These are phyloP conservation scores for Pinus tabuliformis DNA, from an alignment of 75 land plant species.

Conservation along the genomic window DNA sequence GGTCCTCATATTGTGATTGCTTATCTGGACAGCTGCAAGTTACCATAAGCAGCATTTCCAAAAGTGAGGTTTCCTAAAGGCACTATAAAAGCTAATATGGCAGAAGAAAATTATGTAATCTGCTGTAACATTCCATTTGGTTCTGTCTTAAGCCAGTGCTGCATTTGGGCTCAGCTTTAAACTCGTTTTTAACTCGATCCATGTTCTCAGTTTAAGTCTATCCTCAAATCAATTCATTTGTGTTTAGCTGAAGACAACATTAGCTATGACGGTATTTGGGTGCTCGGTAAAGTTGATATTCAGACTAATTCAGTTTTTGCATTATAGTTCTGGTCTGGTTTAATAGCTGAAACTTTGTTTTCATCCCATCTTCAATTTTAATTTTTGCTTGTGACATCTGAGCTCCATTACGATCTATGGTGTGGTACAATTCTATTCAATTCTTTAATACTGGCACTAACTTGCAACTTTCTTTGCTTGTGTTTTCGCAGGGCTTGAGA, in stretches of 20 bases:
- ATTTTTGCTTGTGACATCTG: background rate
- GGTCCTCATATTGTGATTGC: no score
- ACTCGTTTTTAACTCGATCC: background rate
- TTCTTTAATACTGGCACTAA: no score
- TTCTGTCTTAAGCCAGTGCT: no score
- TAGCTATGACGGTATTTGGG: no score
- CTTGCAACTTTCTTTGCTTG: no score
- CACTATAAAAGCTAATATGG: no score
- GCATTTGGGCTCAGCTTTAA: background rate
- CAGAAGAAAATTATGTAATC: no score
- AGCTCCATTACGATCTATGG: background rate
- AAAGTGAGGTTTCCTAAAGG: no score
- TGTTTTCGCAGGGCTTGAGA: conserved; percentile 72
- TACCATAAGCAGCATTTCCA: no score
- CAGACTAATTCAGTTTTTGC: background rate
- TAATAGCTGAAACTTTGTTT: background rate
- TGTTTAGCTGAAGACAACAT: no score
- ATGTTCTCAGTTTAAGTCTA: background rate
- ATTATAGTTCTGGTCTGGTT: background rate
- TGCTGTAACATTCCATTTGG: no score
- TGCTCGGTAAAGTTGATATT: background rate
- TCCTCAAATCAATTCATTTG: background rate
- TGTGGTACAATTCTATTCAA: background rate
- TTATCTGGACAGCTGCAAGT: no score
- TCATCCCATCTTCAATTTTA: background rate